Base-by-base conservation (phyloP, 2,329 filamentous ascomycete species). In the Botrytis squamosa region DNA sequence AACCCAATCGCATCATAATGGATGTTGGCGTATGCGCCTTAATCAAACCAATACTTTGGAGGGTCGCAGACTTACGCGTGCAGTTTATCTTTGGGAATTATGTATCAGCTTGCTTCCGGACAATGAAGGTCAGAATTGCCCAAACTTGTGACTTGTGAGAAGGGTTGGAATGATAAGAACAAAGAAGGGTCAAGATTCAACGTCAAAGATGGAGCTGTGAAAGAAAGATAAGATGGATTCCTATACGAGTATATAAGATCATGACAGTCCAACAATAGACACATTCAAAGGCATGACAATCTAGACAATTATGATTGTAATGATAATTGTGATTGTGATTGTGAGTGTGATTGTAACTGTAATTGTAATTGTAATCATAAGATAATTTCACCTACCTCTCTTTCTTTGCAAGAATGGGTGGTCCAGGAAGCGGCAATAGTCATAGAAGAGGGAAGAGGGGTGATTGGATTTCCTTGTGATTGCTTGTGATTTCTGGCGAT, bases 31-130 rank as follows among this genome's bases (percentile, higher is more conserved):
- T 71, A 76, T 77, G 75, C 75, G 72, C 70, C 72, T 77, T 76
- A 75, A 78, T 79, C 74, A 77, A 74, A 74, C 60, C 70, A 71
- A 73, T 55, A 74, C 72, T 70, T 73, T 57, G 33, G 49, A 75
- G 62, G 52, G 42, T 59, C 65, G 73, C 75, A 73, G 60, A 71
- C 76, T 76, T 71, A 77, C 76, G 75, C 73, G 74, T 77, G 76
- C 76, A 77, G 75, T 22, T 44, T 36, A 33, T 55, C 46, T 71
- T 71, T 29, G 42, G 57, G 10, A 29, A 71, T 52, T 40, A 29
- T 29, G 29, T 29, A 66, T 71, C 70, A 71, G 70, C 70, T 57
- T 66, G 57, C 33, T 71, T 66, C 49, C 70, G n/a, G 62, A 66
- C 46, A 29, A 55, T 25, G 36, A 63, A 57, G 40, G 40, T 20